Evolutionary conservation across 2,329 filamentous ascomycete species (phyloP).

Genomic region (Cercospora zeae-maydis): DNA sequence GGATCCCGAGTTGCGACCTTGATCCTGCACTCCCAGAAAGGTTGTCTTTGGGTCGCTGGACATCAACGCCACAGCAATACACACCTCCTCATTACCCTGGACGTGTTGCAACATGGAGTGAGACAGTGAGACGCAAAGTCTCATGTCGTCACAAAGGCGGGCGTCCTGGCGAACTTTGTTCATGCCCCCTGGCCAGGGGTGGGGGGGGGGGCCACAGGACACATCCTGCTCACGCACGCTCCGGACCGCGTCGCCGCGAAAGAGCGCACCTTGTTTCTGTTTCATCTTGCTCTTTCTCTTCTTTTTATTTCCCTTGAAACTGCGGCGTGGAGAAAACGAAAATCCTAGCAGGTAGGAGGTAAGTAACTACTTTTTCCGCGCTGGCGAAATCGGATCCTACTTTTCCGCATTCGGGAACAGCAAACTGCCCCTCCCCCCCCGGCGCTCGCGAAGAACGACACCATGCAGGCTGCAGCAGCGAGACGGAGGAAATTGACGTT

Average conservation of each 20-base stretch:
- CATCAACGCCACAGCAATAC: neutral
- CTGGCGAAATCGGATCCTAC: neutral
- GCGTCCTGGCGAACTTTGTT: conserved; percentile 1
- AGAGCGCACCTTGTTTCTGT: neutral
- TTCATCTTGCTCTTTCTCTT: too few relatives aligned
- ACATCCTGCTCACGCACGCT: too few relatives aligned
- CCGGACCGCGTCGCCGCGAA: neutral
- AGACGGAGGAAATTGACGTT: too few relatives aligned
- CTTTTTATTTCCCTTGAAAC: too few relatives aligned
- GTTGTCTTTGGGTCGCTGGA: too few relatives aligned
- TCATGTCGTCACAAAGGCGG: neutral
- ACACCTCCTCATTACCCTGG: neutral
- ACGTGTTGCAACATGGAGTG: neutral
- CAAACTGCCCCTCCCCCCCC: too few relatives aligned
- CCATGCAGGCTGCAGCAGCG: too few relatives aligned
- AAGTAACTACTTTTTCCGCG: too few relatives aligned
- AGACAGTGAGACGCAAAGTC: neutral
- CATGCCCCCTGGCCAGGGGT: too few relatives aligned
- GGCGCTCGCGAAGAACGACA: neutral
- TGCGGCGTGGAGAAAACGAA: too few relatives aligned
- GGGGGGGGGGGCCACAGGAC: too few relatives aligned
- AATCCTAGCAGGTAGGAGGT: neutral
- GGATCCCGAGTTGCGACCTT: neutral
- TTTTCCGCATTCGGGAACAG: neutral
- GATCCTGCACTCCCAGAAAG: too few relatives aligned